A percentile compares a stretch with the other conserved stretches of the same genome.
Conservation (phyloP, 176 grass and related monocot species). For the Ensete glaucum region DNA sequence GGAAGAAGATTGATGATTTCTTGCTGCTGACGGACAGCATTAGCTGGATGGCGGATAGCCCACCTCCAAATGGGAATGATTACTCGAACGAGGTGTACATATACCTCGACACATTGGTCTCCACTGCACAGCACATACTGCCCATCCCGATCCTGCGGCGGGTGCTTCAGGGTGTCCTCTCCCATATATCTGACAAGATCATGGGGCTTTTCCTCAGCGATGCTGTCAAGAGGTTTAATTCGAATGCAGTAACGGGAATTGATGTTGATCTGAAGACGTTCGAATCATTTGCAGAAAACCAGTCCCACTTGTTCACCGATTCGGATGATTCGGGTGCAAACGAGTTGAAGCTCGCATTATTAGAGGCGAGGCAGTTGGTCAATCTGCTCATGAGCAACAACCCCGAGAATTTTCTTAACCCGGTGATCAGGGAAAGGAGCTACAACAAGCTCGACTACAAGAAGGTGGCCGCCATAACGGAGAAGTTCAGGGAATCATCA, state of each 20-base stretch:
- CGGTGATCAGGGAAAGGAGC: conserved; percentile 80
- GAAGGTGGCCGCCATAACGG: conserved; percentile 64
- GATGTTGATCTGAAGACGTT: conserved; percentile 86
- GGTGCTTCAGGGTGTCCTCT: conserved; percentile 65
- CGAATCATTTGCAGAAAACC: conserved; percentile 61
- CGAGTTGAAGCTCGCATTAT: conserved; percentile 65
- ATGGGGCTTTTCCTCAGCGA: conserved; percentile 73
- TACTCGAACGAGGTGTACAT: conserved; percentile 89
- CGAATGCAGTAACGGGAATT: conserved; percentile 65
- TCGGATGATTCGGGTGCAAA: conserved; percentile 40
- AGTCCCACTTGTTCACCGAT: conserved; percentile 47
- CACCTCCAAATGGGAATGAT: conserved; percentile 63
- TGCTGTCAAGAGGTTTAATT: conserved; percentile 84
- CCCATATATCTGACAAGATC: conserved; percentile 66
- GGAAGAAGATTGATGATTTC: conserved; percentile 69
- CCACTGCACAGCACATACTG: conserved; percentile 79
- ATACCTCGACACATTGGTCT: conserved; percentile 78
- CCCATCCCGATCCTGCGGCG: conserved; percentile 57
- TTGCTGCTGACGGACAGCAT: conserved; percentile 60
- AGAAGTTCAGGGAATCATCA: conserved; percentile 95
- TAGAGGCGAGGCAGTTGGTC: conserved; percentile 72
- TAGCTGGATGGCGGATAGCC: conserved; percentile 83
- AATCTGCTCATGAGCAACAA: conserved; percentile 93
- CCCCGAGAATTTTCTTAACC: conserved; percentile 86
- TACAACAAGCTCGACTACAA: conserved; percentile 95